Percentiles rank a stretch among this genome's conserved stretches.
phyloP scores from a whole-genome alignment of 2,329 filamentous ascomycete genomes.

The Colletotrichum lupini region DNA sequence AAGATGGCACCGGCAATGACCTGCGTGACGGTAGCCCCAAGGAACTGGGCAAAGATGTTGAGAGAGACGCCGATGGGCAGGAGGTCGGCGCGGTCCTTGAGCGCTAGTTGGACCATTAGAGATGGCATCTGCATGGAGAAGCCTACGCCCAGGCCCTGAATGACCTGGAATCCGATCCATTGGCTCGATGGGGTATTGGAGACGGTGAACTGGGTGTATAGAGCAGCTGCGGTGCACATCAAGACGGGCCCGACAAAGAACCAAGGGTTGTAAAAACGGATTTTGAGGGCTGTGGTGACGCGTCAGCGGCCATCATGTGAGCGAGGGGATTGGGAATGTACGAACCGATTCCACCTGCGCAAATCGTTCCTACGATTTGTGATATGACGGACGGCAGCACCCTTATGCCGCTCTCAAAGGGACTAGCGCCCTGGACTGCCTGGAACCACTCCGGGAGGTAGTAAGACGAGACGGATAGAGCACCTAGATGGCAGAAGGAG shows the following conservation, averaged over 20 bases:
- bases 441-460: background rate
- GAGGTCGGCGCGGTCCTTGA: slow-evolving; percentile 11
- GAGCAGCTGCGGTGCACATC: background rate
- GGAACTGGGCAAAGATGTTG: slow-evolving; percentile 32
- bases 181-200: slow-evolving; percentile 21
- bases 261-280: slow-evolving; percentile 32
- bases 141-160: slow-evolving; percentile 27
- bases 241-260: slow-evolving; percentile 21
- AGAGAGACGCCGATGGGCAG: slow-evolving; percentile 33
- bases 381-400: background rate
- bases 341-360: background rate
- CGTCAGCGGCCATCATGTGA: background rate
- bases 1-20: slow-evolving; percentile 38
- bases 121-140: slow-evolving; percentile 30
- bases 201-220: slow-evolving; percentile 24
- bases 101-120: slow-evolving; percentile 33
- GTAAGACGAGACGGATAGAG: background rate
- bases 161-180: slow-evolving; percentile 35
- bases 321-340: background rate
- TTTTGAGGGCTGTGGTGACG: slow-evolving; percentile 1
- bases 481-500: background rate
- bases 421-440: background rate
- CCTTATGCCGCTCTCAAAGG: background rate
- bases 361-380: background rate
- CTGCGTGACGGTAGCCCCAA: slow-evolving; percentile 32